Base-by-base conservation (phyloP, 2,329 filamentous ascomycete species). In the Fusarium armeniacum region DNA sequence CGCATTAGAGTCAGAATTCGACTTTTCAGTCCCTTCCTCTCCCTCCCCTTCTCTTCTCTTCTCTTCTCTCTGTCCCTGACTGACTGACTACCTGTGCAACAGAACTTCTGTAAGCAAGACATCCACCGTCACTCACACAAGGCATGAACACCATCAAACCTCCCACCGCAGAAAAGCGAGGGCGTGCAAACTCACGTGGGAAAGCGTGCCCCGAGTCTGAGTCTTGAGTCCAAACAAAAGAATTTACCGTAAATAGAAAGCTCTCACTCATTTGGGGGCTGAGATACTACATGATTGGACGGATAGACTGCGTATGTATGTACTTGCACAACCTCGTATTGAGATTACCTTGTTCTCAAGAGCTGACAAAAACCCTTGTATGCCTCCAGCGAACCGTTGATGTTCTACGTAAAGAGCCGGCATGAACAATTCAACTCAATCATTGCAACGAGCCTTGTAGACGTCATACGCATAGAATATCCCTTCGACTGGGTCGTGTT, bases 141-240 rank as follows among this genome's bases (percentile, higher is more conserved):
- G 59, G 55, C 55, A 61, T 33, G 55, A 58, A 74, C 72, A 67
- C 72, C 72, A 74, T 74, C 70, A 56, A 60, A 60, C 62, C 65
- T 70, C 62, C 36, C 72, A 73, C 72, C 22, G 55, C 72, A 71
- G 62, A 44, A 53, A 35, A 18, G 28, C 24, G 41, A 54, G 71
- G 66, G 49, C 50, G 28, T 32, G 44, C 44, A 46, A 43, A 60
- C 59, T 69, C 71, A 65, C 67, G 67, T 73, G 72, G 71, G 44
- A 67, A 51, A 51, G 22, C 26, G 18, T 51, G 22, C 15, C n/a
- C 68, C 36, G 57, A 70, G 64, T 65, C 65, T 70, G 50, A 52
- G 35, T 11, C 49, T 50, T 71, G 50, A 52, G 38, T 15, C 33
- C 20, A 18, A 18, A 6, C 24, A 26, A 35, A 36, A 26, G 13